phyloP scores from a whole-genome alignment of 176 grass and related monocot species.

The Hyparrhenia diplandra region DNA sequence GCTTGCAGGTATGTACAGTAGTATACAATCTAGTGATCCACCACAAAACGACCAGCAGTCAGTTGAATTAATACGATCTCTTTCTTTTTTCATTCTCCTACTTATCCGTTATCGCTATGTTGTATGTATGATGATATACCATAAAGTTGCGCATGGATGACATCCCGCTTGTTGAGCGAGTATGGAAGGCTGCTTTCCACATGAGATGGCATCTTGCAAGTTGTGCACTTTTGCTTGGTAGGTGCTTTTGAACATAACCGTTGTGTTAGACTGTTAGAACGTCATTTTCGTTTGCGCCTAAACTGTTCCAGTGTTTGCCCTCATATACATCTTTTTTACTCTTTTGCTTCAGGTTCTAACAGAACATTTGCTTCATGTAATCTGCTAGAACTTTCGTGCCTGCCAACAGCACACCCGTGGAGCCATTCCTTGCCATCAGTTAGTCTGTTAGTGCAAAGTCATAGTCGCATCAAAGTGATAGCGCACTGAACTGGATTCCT shows the following conservation, averaged over 20 bases:
- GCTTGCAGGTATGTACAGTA: constrained; percentile 50
- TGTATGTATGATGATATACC: constrained; percentile 20
- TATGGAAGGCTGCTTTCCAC: constrained; percentile 61
- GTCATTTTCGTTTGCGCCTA: neutral
- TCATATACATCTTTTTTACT: neutral
- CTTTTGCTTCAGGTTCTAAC: neutral
- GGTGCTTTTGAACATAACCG: neutral
- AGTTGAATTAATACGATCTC: neutral
- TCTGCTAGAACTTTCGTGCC: neutral
- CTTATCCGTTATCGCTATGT: neutral
- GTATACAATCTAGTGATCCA: neutral
- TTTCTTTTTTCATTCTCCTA: neutral
- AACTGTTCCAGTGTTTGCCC: neutral
- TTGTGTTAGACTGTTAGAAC: neutral
- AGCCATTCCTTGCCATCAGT: neutral
- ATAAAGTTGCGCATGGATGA: constrained; percentile 80
- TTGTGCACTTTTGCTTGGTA: constrained; percentile 2
- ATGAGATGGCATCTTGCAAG: constrained; percentile 11
- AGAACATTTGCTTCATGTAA: neutral
- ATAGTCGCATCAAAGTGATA: neutral
- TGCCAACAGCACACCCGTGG: neutral
- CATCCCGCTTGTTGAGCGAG: constrained; percentile 68
- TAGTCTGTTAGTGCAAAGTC: neutral
- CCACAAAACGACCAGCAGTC: neutral
- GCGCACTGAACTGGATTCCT: neutral